Evolutionary conservation across 345 rosid genomes (phyloP).

Genomic region (Brassica cretica): DNA sequence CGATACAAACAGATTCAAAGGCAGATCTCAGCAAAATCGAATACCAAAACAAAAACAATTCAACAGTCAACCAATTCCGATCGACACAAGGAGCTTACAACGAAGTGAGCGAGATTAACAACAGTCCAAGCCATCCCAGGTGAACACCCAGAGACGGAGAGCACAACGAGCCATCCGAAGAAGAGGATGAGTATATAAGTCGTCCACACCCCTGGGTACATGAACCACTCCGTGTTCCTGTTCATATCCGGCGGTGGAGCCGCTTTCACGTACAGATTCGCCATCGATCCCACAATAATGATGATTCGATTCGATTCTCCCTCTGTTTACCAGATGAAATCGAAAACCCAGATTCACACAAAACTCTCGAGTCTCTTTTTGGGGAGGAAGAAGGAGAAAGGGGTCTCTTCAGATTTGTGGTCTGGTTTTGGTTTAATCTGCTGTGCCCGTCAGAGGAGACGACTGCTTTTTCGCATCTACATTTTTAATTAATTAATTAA

Average conservation of each 20-base stretch:
- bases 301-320: neutral
- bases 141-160: slow-evolving; percentile 66
- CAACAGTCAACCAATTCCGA: neutral
- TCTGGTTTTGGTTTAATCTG: slow-evolving; percentile 8
- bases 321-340: neutral
- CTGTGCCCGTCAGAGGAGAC: slow-evolving; percentile 24
- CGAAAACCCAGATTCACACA: slow-evolving; percentile 24
- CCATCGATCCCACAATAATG: slow-evolving; percentile 25
- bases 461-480: slow-evolving; percentile 28
- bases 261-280: slow-evolving; percentile 66
- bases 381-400: neutral
- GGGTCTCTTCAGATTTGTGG: slow-evolving; percentile 13
- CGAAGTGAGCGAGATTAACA: slow-evolving; percentile 71
- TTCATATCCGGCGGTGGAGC: slow-evolving; percentile 81
- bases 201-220: slow-evolving; percentile 87
- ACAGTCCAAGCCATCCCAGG: slow-evolving; percentile 88
- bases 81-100: slow-evolving; percentile 35
- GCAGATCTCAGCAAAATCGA: slow-evolving; percentile 19
- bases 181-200: slow-evolving; percentile 69
- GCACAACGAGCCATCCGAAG: slow-evolving; percentile 70
- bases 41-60: neutral
- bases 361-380: neutral
- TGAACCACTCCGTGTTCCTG: slow-evolving; percentile 80
- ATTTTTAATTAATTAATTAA: neutral
- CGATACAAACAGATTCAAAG: slow-evolving; percentile 18